Conservation (phyloP, 371 early-diverging fungal species). For the Mortierella sp. region DNA sequence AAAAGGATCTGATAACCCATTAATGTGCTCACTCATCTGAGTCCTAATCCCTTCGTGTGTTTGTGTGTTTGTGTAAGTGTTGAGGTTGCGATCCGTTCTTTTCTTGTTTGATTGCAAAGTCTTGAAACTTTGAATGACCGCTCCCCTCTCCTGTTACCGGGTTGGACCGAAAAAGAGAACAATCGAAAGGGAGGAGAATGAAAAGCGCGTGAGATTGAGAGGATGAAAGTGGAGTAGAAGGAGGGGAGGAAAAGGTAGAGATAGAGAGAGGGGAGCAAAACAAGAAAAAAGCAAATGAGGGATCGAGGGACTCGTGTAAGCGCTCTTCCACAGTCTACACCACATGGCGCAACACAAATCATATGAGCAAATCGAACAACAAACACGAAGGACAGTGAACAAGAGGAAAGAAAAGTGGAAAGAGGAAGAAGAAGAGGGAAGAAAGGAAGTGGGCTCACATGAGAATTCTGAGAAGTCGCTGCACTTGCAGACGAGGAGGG, state of each 20-base stretch:
- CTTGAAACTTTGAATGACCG: conserved; percentile 1
- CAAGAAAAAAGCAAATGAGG: not conserved
- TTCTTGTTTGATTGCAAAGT: too few relatives aligned
- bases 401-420: not conserved
- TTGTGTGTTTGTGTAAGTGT: too few relatives aligned
- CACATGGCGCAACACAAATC: not conserved
- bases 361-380: not conserved
- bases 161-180: not conserved
- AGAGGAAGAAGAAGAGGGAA: not conserved
- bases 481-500: too few relatives aligned
- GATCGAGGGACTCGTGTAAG: not conserved
- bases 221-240: not conserved
- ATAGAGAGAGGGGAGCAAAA: not conserved
- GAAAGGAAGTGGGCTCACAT: conserved; percentile 3
- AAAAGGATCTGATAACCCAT: not conserved
- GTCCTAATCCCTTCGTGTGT: not conserved
- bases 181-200: not conserved
- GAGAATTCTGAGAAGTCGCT: conserved; percentile 17
- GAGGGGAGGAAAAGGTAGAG: not conserved
- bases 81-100: not conserved
- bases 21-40: conserved; percentile 2
- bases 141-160: not conserved
- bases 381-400: not conserved
- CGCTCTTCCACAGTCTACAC: not conserved
- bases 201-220: not conserved